Base-by-base conservation (phyloP, 2,329 filamentous ascomycete genomes). In the Beauveria brongniartii region DNA sequence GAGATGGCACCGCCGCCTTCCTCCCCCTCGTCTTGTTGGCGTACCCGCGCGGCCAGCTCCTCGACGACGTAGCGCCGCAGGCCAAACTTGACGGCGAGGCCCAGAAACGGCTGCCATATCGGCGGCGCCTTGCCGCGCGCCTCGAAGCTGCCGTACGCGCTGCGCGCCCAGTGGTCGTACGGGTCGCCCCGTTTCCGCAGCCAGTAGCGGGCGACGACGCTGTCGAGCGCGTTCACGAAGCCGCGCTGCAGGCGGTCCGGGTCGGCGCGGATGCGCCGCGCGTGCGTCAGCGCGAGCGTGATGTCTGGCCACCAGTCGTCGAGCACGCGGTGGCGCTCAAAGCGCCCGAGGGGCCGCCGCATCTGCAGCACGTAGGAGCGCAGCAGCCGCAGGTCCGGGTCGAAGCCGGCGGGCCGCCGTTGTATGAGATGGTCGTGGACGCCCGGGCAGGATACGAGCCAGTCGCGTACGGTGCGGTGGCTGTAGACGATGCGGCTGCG, bases 221-320 rank as follows among this genome's bases (percentile, higher is more conserved):
- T 62, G 50, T 73, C 63, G 30, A 74, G 62, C 51, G 71, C 69
- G 24, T 67, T 71, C 14, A 70, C 53, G 20, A 71, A 52, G 14
- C n/a, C 30, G 3, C 59, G 62, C 55, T 67, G 63, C 3, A 67
- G 55, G 14, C 40, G 9, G 5, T 24, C 37, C 1, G 64, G 55
- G 22, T 72, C 69, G 1, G 64, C 61, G 2, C 18, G 22, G 20
- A 71, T 62, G 54, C 70, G 64, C 20, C 73, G 65, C 5, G 73
- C 71, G 51, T 75, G 73, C 0, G 73, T 70, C 64, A 75, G 67
- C n/a, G 73, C 71, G 1, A 75, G 67, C 0, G 68, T 69, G 55
- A 75, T 73, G 6, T 72, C 73, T 0, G 73, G 73, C 50, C 72
- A 75, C 73, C 73, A 75, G 46, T 75, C 73, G 20, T 75, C 73